Base-by-base conservation (phyloP, 352 stramenopile species). In the Globisporangium paroecandrum region DNA sequence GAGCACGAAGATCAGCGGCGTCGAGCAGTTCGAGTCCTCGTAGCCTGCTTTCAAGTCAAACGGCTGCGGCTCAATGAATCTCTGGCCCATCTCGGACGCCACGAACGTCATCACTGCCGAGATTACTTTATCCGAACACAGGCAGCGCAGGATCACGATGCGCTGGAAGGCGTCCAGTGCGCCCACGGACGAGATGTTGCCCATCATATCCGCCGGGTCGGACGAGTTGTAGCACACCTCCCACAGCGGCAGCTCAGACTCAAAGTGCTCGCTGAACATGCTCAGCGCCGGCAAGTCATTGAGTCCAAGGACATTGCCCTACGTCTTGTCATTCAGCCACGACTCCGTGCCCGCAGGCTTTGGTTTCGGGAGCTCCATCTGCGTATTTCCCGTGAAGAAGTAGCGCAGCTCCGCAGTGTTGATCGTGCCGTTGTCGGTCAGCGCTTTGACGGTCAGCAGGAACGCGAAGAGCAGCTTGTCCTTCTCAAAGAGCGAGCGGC, bases 381-480 rank as follows among this genome's bases (percentile, higher is more conserved):
- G 87, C 29, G 92, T 98, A 60, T 91, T 95, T 20, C 94, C 94
- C 8, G 94, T 97, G 63, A 98, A 95, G 68, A 98, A 97, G 58
- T 97, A 98, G 1, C 90, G 82, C 10, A 98, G 63, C 53, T 98
- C 91, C 0, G 66, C 70, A 0, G 71, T 73, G 66, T 97, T 76
- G 64, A 98, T 91, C n/a, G 73, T 72, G 1, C 77, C 81, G 34
- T 90, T 81, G 0, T 86, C 89, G 1, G 89, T 90, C 38, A 98
- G 78, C 41, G 99, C 97, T 69, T 98, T 98, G 66, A 97, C 89
- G 0, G 88, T 90, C 24, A 99, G 68, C 8, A 98, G 66, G 71
- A 99, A 99, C 25, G 90, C 94, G 66, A 98, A 99, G 6, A 99
- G 77, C 38, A 99, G 75, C 69, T 99, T 99, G 77, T 98, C 89